Evolutionary conservation across 331 rosid species (phyloP).

Genomic region (Malus hybrid): DNA sequence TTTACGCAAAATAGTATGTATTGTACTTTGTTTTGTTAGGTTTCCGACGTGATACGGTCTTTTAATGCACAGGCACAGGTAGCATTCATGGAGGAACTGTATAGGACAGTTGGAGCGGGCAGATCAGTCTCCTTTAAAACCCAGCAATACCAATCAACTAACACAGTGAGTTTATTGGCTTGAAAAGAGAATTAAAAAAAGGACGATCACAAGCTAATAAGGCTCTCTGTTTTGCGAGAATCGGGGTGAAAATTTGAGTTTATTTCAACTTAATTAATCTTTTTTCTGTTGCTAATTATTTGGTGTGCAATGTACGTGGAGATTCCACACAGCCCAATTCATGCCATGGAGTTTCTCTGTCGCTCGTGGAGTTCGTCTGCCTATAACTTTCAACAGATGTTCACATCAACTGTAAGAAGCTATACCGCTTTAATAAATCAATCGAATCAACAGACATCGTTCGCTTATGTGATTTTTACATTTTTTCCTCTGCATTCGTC

Average conservation of each 20-base stretch:
- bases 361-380: conserved; percentile 23
- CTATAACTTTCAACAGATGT: conserved; percentile 13
- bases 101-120: background rate
- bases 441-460: too few species aligned
- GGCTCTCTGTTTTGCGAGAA: fast-evolving
- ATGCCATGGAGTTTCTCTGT: conserved; percentile 21
- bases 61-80: background rate
- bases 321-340: conserved; percentile 5
- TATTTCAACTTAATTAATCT: too few species aligned
- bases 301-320: background rate
- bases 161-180: conserved; percentile 1
- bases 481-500: too few species aligned
- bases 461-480: too few species aligned
- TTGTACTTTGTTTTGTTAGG: too few species aligned
- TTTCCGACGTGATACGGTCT: too few species aligned
- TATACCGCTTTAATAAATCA: too few species aligned
- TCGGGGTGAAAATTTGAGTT: too few species aligned
- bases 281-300: too few species aligned
- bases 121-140: conserved; percentile 16
- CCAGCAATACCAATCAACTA: background rate
- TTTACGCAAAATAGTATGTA: too few species aligned
- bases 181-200: too few species aligned
- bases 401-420: conserved; percentile 7
- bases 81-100: conserved; percentile 5
- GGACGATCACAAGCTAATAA: fast-evolving